Percentiles rank a stretch among this genome's conserved stretches.
These are phyloP conservation scores for Pythium brassicae DNA, from an alignment of 352 stramenopile species.

Conservation along the genomic window DNA sequence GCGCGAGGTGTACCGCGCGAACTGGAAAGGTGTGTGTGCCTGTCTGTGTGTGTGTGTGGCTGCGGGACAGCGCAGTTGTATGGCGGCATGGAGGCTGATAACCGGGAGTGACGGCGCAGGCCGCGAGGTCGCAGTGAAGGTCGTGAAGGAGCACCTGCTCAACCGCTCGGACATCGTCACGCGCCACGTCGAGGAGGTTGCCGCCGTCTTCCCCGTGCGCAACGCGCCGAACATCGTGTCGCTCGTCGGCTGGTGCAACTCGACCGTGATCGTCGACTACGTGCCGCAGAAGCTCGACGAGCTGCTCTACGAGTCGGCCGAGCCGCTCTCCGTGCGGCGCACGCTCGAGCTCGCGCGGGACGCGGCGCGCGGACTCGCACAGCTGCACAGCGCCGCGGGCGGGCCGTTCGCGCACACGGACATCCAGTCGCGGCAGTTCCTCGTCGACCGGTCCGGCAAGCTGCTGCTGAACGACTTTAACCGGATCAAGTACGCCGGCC, in stretches of 20 bases:
- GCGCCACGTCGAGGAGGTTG: slow-evolving; percentile 68
- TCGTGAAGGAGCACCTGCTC: slow-evolving; percentile 57
- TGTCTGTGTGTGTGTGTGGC: too few species aligned
- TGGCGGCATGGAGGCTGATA: too few species aligned
- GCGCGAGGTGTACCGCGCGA: slow-evolving; percentile 62
- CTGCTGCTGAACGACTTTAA: slow-evolving; percentile 84
- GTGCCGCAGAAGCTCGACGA: slow-evolving; percentile 58
- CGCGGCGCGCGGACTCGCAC: slow-evolving; percentile 50
- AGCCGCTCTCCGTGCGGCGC: slow-evolving; percentile 37
- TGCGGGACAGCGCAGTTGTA: too few species aligned
- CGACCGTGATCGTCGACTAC: slow-evolving; percentile 72
- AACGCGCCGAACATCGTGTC: slow-evolving; percentile 67
- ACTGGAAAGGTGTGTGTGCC: slow-evolving; percentile 52
- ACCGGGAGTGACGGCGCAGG: slow-evolving; percentile 17
- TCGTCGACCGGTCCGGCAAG: slow-evolving; percentile 50
- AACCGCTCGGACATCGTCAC: slow-evolving; percentile 57
- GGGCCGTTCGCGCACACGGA: slow-evolving; percentile 78
- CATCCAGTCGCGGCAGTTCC: slow-evolving; percentile 76
- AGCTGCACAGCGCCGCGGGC: slow-evolving; percentile 57
- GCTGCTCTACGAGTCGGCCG: slow-evolving; percentile 46
- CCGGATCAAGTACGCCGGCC: slow-evolving; percentile 65
- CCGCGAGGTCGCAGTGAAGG: slow-evolving; percentile 56
- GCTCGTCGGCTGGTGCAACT: slow-evolving; percentile 73
- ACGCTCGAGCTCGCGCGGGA: slow-evolving; percentile 47
- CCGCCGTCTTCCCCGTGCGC: slow-evolving; percentile 62